Evolutionary conservation across 306 rosid species (phyloP).

Genomic region (Nissolia schottii): DNA sequence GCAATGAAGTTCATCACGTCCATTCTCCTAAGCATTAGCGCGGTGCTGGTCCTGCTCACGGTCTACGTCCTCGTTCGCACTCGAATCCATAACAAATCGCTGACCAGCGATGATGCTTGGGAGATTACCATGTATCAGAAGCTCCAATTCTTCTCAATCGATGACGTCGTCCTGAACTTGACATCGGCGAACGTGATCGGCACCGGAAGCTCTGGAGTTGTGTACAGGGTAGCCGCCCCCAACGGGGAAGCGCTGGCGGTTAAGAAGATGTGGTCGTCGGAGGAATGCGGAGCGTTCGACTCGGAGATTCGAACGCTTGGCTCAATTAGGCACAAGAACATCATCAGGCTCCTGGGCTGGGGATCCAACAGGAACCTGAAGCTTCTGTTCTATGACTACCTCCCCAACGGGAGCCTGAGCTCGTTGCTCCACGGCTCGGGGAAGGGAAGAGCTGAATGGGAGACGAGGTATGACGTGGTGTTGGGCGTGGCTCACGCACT

Average conservation of each 20-base stretch:
- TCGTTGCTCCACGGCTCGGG: conserved; percentile 74
- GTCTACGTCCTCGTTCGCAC: conserved; percentile 48
- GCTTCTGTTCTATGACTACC: conserved; percentile 83
- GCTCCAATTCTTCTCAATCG: conserved; percentile 66
- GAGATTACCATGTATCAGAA: conserved; percentile 84
- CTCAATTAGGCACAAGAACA: conserved; percentile 83
- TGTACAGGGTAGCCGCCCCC: conserved; percentile 64
- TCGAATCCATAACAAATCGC: conserved; percentile 32
- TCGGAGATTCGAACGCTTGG: conserved; percentile 80
- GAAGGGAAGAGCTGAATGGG: conserved; percentile 81
- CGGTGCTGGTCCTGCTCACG: conserved; percentile 56
- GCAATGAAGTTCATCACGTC: conserved; percentile 55
- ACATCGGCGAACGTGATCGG: conserved; percentile 84
- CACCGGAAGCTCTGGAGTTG: conserved; percentile 96
- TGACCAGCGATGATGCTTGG: conserved; percentile 54
- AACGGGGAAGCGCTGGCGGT: conserved; percentile 69
- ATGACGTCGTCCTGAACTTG: conserved; percentile 60
- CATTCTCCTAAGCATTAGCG: conserved; percentile 57
- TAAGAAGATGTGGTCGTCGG: conserved; percentile 93
- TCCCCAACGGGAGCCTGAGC: conserved; percentile 85
- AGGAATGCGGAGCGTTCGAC: conserved; percentile 70
- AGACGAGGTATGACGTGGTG: conserved; percentile 63
- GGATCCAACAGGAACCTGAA: conserved; percentile 68
- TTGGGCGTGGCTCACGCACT: conserved; percentile 91
- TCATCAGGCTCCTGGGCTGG: conserved; percentile 87